Base-by-base conservation (phyloP, 2,329 filamentous ascomycete genomes). In the Magnaporthiopsis incrustans region DNA sequence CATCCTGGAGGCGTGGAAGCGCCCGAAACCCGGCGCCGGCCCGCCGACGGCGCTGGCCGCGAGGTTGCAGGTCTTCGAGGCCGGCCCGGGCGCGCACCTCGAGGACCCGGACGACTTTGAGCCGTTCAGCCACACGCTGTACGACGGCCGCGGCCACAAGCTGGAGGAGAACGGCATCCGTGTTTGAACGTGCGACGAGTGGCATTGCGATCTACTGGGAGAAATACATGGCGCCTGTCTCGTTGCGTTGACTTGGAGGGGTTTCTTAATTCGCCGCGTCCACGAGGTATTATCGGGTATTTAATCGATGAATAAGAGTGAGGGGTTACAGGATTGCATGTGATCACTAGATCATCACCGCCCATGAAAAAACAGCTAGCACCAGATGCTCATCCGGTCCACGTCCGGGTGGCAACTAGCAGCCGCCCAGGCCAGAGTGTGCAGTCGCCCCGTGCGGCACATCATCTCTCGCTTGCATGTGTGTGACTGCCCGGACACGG, bases 41-140 rank as follows among this genome's bases (percentile, higher is more conserved):
- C 33, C 56, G 27, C 27, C 53, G 11, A 58, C 53, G 1, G 56
- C 68, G 38, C 67, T 69, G 10, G 65, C 74, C 0, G 70, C 70
- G 61, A 65, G 71, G 8, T 71, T 71, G 11, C 67, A 71, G 8
- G 74, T 73, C 26, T 70, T 71, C 26, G 69, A 74, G 7, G 69
- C 74, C 11, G 71, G 68, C 6, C 32, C 71, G 0, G 53, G 30
- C 30, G 53, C 62, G 25, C 62, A 63, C 35, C 67, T 73, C 8
- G 65, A 74, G 59, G 69, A 73, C 22, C 68, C 71, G 62, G 70
- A 73, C 32, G 75, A 77, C 62, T 72, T 69, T 60, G 71, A 72
- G 57, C 70, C 72, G 4, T 77, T 77, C 65, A 77, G 74, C 60
- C 70, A 75, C 59, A 69, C 72, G 3, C 70, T 73, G 0, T 77